Conservation (phyloP, 208 protist genomes). For the Entamoeba moshkovskii region DNA sequence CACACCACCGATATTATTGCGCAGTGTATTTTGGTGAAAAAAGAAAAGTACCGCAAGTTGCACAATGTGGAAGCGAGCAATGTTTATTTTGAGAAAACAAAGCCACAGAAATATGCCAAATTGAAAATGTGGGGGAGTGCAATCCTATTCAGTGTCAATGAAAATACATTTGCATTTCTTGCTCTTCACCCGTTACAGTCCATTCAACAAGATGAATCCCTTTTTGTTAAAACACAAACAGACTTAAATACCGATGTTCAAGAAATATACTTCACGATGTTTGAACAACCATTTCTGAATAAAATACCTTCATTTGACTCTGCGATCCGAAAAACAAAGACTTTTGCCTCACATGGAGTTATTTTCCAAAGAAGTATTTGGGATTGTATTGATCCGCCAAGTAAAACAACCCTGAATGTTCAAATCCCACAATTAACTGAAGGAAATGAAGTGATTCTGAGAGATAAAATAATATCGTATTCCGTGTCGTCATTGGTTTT, state of each 20-base stretch:
- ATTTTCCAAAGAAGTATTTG: background rate
- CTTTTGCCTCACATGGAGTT: background rate
- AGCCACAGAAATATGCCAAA: background rate
- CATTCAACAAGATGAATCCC: background rate
- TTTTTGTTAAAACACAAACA: background rate
- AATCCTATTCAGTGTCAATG: background rate
- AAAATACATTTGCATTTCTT: background rate
- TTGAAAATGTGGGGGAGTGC: background rate
- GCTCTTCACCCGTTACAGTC: background rate
- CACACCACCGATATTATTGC: background rate
- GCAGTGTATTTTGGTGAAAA: background rate
- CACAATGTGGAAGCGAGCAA: background rate
- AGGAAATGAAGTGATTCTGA: too few relatives aligned
- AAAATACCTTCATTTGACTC: background rate
- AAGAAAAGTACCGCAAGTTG: background rate
- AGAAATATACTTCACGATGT: background rate
- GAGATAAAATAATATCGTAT: too few relatives aligned
- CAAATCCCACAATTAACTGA: too few relatives aligned
- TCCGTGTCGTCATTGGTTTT: too few relatives aligned
- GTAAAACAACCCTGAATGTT: too few relatives aligned
- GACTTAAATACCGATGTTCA: background rate
- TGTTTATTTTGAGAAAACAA: background rate
- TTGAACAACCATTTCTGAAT: background rate
- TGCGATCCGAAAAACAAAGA: background rate
- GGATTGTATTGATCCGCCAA: background rate